These are phyloP conservation scores for Chalaropsis thielavioides DNA, from an alignment of 2,329 filamentous ascomycete genomes.

Conservation along the genomic window DNA sequence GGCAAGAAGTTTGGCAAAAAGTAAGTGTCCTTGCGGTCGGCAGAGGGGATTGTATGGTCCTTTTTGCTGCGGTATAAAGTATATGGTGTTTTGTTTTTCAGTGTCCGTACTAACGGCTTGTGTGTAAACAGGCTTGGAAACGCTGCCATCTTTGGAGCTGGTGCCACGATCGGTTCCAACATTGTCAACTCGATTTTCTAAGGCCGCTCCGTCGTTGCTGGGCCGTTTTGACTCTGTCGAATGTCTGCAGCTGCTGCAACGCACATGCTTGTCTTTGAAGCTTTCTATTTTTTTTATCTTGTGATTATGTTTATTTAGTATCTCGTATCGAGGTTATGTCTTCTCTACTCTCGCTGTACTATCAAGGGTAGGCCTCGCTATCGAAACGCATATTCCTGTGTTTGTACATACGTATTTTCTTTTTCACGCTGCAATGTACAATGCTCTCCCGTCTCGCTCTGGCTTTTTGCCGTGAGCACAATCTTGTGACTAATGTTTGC, in stretches of 20 bases:
- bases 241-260: neutral
- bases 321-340: neutral
- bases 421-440: too few relatives aligned
- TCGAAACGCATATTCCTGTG: too few relatives aligned
- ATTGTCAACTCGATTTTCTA: constrained; percentile 86
- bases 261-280: neutral
- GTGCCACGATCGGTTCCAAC: constrained; percentile 78
- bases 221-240: neutral
- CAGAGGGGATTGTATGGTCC: too few relatives aligned
- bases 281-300: neutral
- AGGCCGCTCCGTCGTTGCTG: constrained; percentile 1
- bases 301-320: neutral
- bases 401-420: too few relatives aligned
- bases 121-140: constrained; percentile 40
- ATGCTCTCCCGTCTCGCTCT: too few relatives aligned
- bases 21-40: constrained; percentile 20
- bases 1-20: constrained; percentile 98
- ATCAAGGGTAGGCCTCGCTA: neutral
- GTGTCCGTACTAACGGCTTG: constrained; percentile 9
- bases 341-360: neutral
- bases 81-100: constrained; percentile 25
- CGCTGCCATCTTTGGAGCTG: constrained; percentile 77
- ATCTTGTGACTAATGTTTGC: too few relatives aligned
- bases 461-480: too few relatives aligned
- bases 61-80: neutral